phyloP scores from a whole-genome alignment of 495 filamentous ascomycete genomes.

The Lepidopterella palustris region DNA sequence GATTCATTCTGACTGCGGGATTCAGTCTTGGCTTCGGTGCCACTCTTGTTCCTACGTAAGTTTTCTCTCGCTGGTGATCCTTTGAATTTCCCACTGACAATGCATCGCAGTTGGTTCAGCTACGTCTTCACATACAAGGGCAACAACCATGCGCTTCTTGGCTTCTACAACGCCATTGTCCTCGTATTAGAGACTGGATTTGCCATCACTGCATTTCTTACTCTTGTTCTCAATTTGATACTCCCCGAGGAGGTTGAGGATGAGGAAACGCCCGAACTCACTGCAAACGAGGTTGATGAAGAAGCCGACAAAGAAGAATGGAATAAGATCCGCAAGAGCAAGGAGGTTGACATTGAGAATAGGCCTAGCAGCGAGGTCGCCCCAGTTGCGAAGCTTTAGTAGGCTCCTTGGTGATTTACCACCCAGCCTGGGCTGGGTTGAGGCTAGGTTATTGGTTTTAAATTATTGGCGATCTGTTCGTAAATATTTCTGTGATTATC shows the following conservation, averaged over 20 bases:
- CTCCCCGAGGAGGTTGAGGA: slow-evolving; percentile 69
- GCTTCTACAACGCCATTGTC: slow-evolving; percentile 76
- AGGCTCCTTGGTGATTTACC: no score
- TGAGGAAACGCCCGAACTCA: slow-evolving; percentile 37
- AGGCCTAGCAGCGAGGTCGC: neutral
- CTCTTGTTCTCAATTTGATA: slow-evolving; percentile 65
- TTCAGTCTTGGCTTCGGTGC: slow-evolving; percentile 74
- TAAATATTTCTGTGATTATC: no score
- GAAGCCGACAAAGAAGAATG: slow-evolving; percentile 32
- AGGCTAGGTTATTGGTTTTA: no score
- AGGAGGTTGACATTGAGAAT: slow-evolving; percentile 17
- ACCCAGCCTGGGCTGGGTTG: no score
- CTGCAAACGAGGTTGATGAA: slow-evolving; percentile 31
- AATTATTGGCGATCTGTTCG: no score
- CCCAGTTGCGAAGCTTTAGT: neutral
- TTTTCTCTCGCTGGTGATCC: slow-evolving; percentile 1
- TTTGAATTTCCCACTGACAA: slow-evolving; percentile 7
- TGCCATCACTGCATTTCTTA: slow-evolving; percentile 62
- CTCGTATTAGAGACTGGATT: slow-evolving; percentile 78
- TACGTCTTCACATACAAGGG: slow-evolving; percentile 71
- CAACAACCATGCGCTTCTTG: slow-evolving; percentile 61
- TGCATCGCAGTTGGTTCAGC: slow-evolving; percentile 32
- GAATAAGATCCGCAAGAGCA: slow-evolving; percentile 19
- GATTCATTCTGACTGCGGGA: slow-evolving; percentile 79
- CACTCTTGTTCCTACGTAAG: slow-evolving; percentile 65